Base-by-base conservation (phyloP, 495 filamentous ascomycete genomes). In the Neurospora sublineolata region DNA sequence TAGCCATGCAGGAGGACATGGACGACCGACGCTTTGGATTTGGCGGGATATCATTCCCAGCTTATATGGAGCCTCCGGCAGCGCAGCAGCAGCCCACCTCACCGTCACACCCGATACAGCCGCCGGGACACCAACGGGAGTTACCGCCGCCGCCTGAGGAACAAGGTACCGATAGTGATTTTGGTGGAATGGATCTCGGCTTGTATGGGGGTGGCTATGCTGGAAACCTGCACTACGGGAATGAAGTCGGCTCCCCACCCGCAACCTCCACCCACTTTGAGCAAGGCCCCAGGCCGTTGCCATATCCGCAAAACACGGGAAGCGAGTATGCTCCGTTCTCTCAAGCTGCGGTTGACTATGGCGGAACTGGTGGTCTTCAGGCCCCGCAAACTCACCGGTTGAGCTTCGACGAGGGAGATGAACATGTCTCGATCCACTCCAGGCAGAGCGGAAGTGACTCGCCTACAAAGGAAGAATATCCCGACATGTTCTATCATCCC, bases 321-420 rank as follows among this genome's bases (percentile, higher is more conserved):
- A 76, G 77, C 69, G 77, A 82, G n/a, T 78, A 75, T 76, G 77
- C 80, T 2, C 80, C 78, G 9, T 85, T 83, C 30, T 76, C 81
- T 11, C 75, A 83, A 37, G 84, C 80, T 1, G 80, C 81, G 10
- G 78, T 86, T 12, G 94, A 98, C 78, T 91, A 91, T 36, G 90
- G 86, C 39, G 95, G 92, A 16, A 97, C 93, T 14, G 94, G 94
- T 16, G 94, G 94, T 4, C 82, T 97, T 23, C 87, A 92, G 23
- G 87, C 92, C 71, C 94, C 94, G 20, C 85, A 84, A 64, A 84
- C 84, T 0, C 87, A 89, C 72, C 82, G 93, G 69, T 83, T 94
- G 76, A 97, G 94, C 78, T 98, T 94, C 76, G 95, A 99, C 76
- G 94, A 97, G 78, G 95, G 92, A 0, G 95, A 97, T 76, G 95